Base-by-base conservation (phyloP, 768 basidiomycete genomes). In the Mycena vitilis region DNA sequence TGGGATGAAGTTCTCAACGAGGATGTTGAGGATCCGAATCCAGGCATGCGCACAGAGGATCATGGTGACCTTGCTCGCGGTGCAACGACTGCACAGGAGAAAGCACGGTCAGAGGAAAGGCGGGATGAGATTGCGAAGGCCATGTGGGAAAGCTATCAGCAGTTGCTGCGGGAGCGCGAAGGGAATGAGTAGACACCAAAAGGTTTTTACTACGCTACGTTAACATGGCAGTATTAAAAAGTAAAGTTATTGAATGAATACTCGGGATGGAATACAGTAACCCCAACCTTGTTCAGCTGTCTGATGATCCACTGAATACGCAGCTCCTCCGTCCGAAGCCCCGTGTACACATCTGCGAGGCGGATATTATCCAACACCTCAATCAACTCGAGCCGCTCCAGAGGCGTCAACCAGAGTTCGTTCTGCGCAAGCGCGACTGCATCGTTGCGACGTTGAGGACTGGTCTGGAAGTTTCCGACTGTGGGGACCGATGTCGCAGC, bases 41-140 rank as follows among this genome's bases (percentile, higher is more conserved):
- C 48, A 18, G 65, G 58, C n/a, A 54, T 18, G 13, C 22, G 53
- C 16, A 34, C 47, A 12, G n/a, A 11, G 9, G 48, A 51, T 22
- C 45, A 57, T 68, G 66, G 69, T 40, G 34, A 57, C 68, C 54
- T 60, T 20, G 45, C 48, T 30, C 25, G 53, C 22, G 34, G 23
- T 25, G 36, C 44, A 5, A 42, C 58, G 61, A 54, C 22, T 7
- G 18, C 16, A 5, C 72, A 49, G 38, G 70, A 74, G 48, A 69
- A 67, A 25, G 11, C 20, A 22, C 25, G 42, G 23, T 75, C 73
- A 66, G 68, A 69, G 30, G 59, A 12, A 4, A 55, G 54, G 16
- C 63, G 71, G 22, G 79, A 80, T 71, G 48, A 40, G 3, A 79
- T 79, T 65, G 78, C 78, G 52, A 15, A 71, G 52, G 71, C n/a